phyloP scores from a whole-genome alignment of 768 basidiomycete genomes.

The Hypsizygus marmoreus region DNA sequence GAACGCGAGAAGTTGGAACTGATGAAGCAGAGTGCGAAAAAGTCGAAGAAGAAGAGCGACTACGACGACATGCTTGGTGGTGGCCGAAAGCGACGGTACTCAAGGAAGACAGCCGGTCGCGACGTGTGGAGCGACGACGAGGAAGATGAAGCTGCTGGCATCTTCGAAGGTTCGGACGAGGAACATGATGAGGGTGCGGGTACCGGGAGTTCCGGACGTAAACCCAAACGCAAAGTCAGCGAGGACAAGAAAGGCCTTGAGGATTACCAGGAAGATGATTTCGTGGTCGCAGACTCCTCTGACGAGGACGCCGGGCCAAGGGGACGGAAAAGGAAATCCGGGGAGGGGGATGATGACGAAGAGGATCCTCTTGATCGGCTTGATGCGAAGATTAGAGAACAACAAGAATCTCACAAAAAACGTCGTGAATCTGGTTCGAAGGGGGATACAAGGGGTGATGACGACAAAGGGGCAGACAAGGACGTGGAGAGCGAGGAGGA shows the following conservation, averaged over 20 bases:
- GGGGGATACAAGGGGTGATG: slow-evolving; percentile 26
- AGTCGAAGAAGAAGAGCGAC: slow-evolving; percentile 59
- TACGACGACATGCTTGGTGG: slow-evolving; percentile 50
- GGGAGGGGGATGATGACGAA: slow-evolving; percentile 39
- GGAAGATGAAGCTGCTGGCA: slow-evolving; percentile 49
- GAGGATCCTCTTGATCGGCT: slow-evolving; percentile 70
- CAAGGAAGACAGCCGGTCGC: slow-evolving; percentile 40
- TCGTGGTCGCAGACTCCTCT: slow-evolving; percentile 76
- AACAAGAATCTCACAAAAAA: slow-evolving; percentile 54
- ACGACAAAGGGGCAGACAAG: slow-evolving; percentile 27
- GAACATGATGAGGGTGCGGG: slow-evolving; percentile 50
- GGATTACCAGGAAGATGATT: slow-evolving; percentile 84
- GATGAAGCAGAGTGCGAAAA: slow-evolving; percentile 63
- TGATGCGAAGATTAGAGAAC: slow-evolving; percentile 65
- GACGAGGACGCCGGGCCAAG: slow-evolving; percentile 61
- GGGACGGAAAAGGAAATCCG: slow-evolving; percentile 40
- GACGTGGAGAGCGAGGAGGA: slow-evolving; percentile 32
- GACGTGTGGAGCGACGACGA: slow-evolving; percentile 71
- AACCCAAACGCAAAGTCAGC: slow-evolving; percentile 49
- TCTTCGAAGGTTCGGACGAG: slow-evolving; percentile 59
- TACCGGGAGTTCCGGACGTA: slow-evolving; percentile 34
- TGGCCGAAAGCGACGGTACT: slow-evolving; percentile 47
- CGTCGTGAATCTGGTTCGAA: slow-evolving; percentile 32
- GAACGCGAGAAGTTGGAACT: slow-evolving; percentile 74
- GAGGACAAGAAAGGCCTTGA: slow-evolving; percentile 58